Base-by-base conservation (phyloP, 163 green algal genomes). In the Botryococcus braunii region DNA sequence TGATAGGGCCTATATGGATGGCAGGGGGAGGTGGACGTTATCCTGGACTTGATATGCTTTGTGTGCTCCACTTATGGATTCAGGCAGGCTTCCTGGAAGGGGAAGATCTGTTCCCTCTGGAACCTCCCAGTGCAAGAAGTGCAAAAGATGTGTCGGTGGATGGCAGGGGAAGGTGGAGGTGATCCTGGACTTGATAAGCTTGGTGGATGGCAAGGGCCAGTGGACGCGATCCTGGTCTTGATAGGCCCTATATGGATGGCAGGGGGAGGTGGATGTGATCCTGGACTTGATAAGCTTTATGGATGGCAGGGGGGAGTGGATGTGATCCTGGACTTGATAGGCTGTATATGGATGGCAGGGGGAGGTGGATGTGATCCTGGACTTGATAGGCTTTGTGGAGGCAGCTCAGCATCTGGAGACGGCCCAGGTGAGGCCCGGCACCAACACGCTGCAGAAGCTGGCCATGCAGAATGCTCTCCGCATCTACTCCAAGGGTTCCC, bases 191-290 rank as follows among this genome's bases (percentile, higher is more conserved):
- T n/a, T n/a, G n/a, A n/a, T n/a, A n/a, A n/a, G n/a, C n/a, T n/a
- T n/a, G n/a, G n/a, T n/a, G n/a, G n/a, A n/a, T n/a, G n/a, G n/a
- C n/a, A n/a, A n/a, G n/a, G n/a, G n/a, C n/a, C n/a, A n/a, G n/a
- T n/a, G n/a, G n/a, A n/a, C n/a, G n/a, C n/a, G n/a, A n/a, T n/a
- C n/a, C n/a, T n/a, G n/a, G n/a, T n/a, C n/a, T n/a, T n/a, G n/a
- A n/a, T n/a, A n/a, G n/a, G n/a, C n/a, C n/a, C n/a, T n/a, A n/a
- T n/a, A n/a, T n/a, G n/a, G n/a, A n/a, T n/a, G n/a, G n/a, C n/a
- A n/a, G n/a, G n/a, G n/a, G n/a, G n/a, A n/a, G n/a, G 36, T 66
- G 35, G 59, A 66, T 47, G 59, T 66, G 13, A 47, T 66, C 21
- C 35, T 66, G 59, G 59, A 66, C 36, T 38, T 66, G 59, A 38